A percentile compares a stretch with the other conserved stretches of the same genome.
phyloP scores from a whole-genome alignment of 75 land plant genomes.

The Sequoia sempervirens region DNA sequence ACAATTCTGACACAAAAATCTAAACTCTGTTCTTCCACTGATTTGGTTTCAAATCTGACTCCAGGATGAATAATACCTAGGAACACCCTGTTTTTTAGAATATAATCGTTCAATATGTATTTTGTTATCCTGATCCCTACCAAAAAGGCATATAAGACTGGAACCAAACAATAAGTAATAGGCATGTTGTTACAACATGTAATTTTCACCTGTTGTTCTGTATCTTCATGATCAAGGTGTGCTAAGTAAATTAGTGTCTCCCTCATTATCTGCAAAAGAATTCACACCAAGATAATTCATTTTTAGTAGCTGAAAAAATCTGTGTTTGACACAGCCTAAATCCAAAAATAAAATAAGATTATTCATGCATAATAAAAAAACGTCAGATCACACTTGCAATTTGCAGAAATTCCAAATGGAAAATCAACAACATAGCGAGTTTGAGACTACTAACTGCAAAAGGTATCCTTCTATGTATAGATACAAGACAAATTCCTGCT shows the following conservation, averaged over 20 bases:
- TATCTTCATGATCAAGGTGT: constrained; percentile 97
- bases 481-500: background rate
- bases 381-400: background rate
- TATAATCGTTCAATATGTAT: background rate
- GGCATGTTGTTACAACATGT: background rate
- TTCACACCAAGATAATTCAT: background rate
- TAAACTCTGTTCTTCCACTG: no score
- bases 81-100: background rate
- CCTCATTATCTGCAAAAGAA: constrained; percentile 83
- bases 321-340: background rate
- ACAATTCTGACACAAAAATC: no score
- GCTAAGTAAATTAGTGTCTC: constrained; percentile 92
- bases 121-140: background rate
- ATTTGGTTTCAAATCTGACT: no score
- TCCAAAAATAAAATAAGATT: background rate
- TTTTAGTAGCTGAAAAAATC: background rate
- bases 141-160: background rate
- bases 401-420: background rate
- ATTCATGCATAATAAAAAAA: background rate
- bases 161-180: background rate
- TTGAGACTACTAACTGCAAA: background rate
- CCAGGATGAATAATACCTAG: no score
- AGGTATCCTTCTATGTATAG: background rate
- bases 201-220: constrained; percentile 85
- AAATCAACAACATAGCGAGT: background rate